Evolutionary conservation across 495 filamentous ascomycete genomes (phyloP).

Genomic region (Penicillium flavigenum): DNA sequence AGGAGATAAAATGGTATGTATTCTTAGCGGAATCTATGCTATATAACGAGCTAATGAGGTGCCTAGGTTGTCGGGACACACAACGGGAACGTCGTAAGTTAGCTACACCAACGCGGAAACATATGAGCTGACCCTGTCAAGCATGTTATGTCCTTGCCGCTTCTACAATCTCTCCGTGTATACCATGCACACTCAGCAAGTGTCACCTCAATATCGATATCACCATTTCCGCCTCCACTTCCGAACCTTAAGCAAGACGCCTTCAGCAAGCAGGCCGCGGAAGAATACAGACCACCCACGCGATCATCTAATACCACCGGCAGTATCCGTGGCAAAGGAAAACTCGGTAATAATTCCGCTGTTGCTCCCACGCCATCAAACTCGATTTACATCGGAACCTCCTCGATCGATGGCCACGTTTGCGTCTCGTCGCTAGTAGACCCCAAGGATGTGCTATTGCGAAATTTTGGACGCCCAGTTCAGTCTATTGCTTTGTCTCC

Average conservation of each 20-base stretch:
- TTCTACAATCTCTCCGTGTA: slow-evolving; percentile 71
- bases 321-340: slow-evolving; percentile 51
- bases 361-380: slow-evolving; percentile 74
- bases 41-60: slow-evolving; percentile 20
- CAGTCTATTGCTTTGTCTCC: slow-evolving; percentile 88
- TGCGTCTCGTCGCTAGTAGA: slow-evolving; percentile 82
- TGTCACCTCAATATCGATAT: slow-evolving; percentile 84
- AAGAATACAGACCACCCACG: slow-evolving; percentile 45
- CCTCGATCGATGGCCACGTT: slow-evolving; percentile 93
- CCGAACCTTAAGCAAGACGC: slow-evolving; percentile 56
- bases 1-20: slow-evolving; percentile 90
- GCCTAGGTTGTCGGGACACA: slow-evolving; percentile 86
- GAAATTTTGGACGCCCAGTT: slow-evolving; percentile 91
- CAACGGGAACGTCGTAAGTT: slow-evolving; percentile 90
- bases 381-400: slow-evolving; percentile 85
- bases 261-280: slow-evolving; percentile 43
- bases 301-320: slow-evolving; percentile 48
- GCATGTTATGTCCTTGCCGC: slow-evolving; percentile 83
- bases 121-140: slow-evolving; percentile 38
- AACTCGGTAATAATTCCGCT: slow-evolving; percentile 37
- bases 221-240: slow-evolving; percentile 79
- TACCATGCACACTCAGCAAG: slow-evolving; percentile 93
- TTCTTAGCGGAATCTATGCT: neutral
- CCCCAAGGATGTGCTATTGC: slow-evolving; percentile 75
- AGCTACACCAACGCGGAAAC: slow-evolving; percentile 6